Base-by-base conservation (phyloP, 331 rosid species). In the Rosa hybrid region DNA sequence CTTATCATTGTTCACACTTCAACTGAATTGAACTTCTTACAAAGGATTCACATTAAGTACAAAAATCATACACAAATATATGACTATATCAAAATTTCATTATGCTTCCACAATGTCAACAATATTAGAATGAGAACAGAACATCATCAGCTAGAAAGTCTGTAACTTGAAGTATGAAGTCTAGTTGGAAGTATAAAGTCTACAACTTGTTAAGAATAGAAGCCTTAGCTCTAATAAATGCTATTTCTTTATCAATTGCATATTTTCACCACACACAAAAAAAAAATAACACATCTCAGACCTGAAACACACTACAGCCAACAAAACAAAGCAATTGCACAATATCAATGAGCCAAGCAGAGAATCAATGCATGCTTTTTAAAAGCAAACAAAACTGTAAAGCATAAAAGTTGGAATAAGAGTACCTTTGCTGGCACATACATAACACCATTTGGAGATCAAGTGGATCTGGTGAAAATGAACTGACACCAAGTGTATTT, bases 361-460 rank as follows among this genome's bases (percentile, higher is more conserved):
- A 53, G 59, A 53, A 38, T 10, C 71, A 59, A 42, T 42, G 78
- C 54, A 45, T 41, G 59, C 6, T 73, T 60, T 23, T 0, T 54
- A 14, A 1, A 51, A 4, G 4, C 10, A n/a, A 69, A 12, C 18
- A 18, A 39, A n/a, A n/a, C 18, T 51, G 54, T 71, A 30, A 68
- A 77, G 42, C 71, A 25, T 49, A 56, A 49, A 27, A 34, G 23
- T 46, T 57, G 23, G 39, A 73, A 73, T 3, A 42, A 65, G 69
- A 84, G 81, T 81, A 94, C 98, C 98, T 90, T 92, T 81, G 91
- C 77, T 74, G 96, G 92, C 73, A 86, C 93, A 77, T 88, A 95
- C 98, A 95, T 88, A 68, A 91, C 98, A 86, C 97, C 98, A 80
- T 92, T 95, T 64, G 98, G 98, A 95, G 81, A 86, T 87, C 89